Evolutionary conservation across 306 rosid genomes (phyloP).

Genomic region (Nissolia schottii): DNA sequence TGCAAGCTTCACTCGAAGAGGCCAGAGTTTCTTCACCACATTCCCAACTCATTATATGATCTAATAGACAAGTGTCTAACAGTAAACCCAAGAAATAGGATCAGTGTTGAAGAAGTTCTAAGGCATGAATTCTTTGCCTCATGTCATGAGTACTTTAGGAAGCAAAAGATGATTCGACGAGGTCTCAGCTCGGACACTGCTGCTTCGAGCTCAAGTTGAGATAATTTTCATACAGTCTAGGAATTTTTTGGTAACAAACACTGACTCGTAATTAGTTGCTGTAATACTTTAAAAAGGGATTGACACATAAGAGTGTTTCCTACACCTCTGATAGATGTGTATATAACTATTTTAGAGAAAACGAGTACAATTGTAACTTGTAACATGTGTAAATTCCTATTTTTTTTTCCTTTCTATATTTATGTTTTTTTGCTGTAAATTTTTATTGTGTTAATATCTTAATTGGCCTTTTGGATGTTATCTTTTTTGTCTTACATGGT

Average conservation of each 20-base stretch:
- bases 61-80: slow-evolving; percentile 59
- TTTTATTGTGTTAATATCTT: too few relatives aligned
- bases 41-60: slow-evolving; percentile 53
- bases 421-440: not conserved
- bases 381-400: not conserved
- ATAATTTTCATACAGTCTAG: not conserved
- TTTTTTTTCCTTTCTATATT: not conserved
- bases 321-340: not conserved
- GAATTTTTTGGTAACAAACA: not conserved
- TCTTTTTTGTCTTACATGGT: too few relatives aligned
- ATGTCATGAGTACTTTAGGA: slow-evolving; percentile 33
- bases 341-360: not conserved
- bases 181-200: slow-evolving; percentile 12
- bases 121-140: slow-evolving; percentile 60
- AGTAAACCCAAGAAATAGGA: slow-evolving; percentile 62
- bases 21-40: slow-evolving; percentile 43
- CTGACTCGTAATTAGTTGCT: not conserved
- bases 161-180: slow-evolving; percentile 36
- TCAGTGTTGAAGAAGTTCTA: slow-evolving; percentile 58
- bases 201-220: not conserved
- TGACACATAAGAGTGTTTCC: not conserved
- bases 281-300: not conserved
- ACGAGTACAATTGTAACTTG: not conserved
- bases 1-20: slow-evolving; percentile 49
- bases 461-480: too few relatives aligned